These are phyloP conservation scores for Suillus spraguei DNA, from an alignment of 768 basidiomycete genomes.

Conservation along the genomic window DNA sequence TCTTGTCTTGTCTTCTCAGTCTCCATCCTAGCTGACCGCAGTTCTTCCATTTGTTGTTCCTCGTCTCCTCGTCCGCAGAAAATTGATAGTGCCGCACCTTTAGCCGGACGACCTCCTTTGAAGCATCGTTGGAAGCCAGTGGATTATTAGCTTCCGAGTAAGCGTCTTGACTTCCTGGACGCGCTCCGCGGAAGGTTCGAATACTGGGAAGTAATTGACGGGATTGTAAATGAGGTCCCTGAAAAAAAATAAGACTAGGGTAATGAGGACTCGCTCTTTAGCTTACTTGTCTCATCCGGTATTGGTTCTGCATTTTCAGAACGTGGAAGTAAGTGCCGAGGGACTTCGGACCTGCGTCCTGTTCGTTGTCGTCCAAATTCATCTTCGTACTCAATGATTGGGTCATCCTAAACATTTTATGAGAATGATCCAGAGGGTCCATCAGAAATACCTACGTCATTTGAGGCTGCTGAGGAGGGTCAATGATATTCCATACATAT, in stretches of 20 bases:
- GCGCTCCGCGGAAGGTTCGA: slow-evolving; percentile 81
- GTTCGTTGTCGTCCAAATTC: slow-evolving; percentile 83
- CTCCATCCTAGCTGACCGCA: slow-evolving; percentile 67
- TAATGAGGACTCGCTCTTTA: background rate
- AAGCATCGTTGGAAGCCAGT: slow-evolving; percentile 74
- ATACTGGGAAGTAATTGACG: slow-evolving; percentile 84
- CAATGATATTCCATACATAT: slow-evolving; percentile 79
- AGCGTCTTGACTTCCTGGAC: slow-evolving; percentile 73
- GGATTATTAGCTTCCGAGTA: slow-evolving; percentile 71
- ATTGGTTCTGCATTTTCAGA: slow-evolving; percentile 42
- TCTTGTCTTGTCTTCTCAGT: slow-evolving; percentile 67
- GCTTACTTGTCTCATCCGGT: slow-evolving; percentile 63
- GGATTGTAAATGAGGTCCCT: slow-evolving; percentile 77
- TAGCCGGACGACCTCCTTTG: slow-evolving; percentile 82
- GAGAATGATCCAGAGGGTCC: background rate
- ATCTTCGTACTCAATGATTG: slow-evolving; percentile 83
- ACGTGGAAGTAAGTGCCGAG: slow-evolving; percentile 58
- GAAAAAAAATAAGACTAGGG: background rate
- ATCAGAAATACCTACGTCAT: slow-evolving; percentile 37
- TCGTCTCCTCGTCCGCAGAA: slow-evolving; percentile 79
- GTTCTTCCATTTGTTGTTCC: slow-evolving; percentile 82
- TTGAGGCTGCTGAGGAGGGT: slow-evolving; percentile 49
- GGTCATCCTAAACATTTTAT: slow-evolving; percentile 56
- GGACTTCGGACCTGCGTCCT: slow-evolving; percentile 73
- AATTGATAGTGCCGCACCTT: slow-evolving; percentile 94